Base-by-base conservation (phyloP, 805 yeast species). In the Komagataella ulmi region DNA sequence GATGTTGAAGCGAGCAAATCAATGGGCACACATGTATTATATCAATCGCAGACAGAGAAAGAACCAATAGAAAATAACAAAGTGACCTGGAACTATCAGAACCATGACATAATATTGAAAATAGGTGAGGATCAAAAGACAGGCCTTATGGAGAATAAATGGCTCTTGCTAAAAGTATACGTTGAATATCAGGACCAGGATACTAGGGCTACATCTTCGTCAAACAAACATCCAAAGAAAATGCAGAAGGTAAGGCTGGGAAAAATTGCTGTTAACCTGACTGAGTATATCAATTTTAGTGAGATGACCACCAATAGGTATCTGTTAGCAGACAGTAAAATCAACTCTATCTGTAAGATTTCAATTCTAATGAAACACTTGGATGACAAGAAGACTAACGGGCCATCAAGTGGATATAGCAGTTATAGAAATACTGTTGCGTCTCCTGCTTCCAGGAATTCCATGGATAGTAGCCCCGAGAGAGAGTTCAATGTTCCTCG, bases 281-380 rank as follows among this genome's bases (percentile, higher is more conserved):
- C 91, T 0, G 95, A 88, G 58, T 88, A 83, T 62, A 75, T 83
- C 44, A 71, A 74, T 56, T 79, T 76, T 51, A 70, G 72, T 36
- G 73, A 74, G 51, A 72, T 78, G 3, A 65, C 74, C 3, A 71
- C 82, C 2, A 73, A 83, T 55, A 72, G 86, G 55, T 88, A 85
- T 58, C 67, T 91, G 47, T 69, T 91, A 44, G 83, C 83, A 58
- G 76, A 87, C 24, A 84, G 95, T 1, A 87, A 88, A 57, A 80
- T 91, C 17, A 91, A 91, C 63, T 83, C 95, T 2, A 84, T 88
- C n/a, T 65, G 85, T 45, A 81, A 76, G 54, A 54, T 88, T 46
- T 73, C 82, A 1, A 68, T 86, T n/a, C 56, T 51, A 17, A 45
- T 65, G 18, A 54, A 53, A 18, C 59, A 55, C 50, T 50, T 46